phyloP scores from a whole-genome alignment of 805 yeast species.

The Diddensiella santjacobensis region DNA sequence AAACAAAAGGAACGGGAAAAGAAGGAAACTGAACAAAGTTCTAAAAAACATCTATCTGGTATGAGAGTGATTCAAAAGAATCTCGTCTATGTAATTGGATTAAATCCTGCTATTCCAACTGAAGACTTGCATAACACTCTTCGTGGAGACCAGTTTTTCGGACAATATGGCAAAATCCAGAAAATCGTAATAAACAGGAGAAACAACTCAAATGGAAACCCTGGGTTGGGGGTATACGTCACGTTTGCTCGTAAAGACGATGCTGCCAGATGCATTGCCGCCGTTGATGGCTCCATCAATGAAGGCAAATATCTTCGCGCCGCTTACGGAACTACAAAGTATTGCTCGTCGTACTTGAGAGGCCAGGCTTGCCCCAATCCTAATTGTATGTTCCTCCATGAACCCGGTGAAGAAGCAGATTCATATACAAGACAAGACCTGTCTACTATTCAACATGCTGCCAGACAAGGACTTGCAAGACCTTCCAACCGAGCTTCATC shows the following conservation, averaged over 20 bases:
- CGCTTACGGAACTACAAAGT: conserved; percentile 97
- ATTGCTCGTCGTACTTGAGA: conserved; percentile 91
- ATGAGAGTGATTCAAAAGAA: conserved; percentile 98
- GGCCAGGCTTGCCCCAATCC: conserved; percentile 98
- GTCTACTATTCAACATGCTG: conserved; percentile 57
- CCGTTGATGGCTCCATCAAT: conserved; percentile 85
- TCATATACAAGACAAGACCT: conserved; percentile 87
- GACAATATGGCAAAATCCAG: conserved; percentile 95
- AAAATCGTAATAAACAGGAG: conserved; percentile 85
- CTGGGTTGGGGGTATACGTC: conserved; percentile 93
- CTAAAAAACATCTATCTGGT: conserved; percentile 84
- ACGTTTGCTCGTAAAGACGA: conserved; percentile 92
- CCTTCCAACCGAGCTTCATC: conserved; percentile 8
- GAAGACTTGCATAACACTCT: conserved; percentile 81
- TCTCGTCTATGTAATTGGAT: conserved; percentile 91
- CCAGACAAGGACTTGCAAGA: conserved; percentile 27
- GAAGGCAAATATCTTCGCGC: conserved; percentile 90
- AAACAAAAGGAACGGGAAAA: conserved; percentile 83
- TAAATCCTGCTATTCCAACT: conserved; percentile 79
- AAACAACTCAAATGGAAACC: conserved; percentile 55
- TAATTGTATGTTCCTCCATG: conserved; percentile 97
- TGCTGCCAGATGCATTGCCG: conserved; percentile 88
- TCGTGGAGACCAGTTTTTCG: conserved; percentile 89
- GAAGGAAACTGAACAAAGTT: conserved; percentile 75
- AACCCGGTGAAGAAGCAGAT: conserved; percentile 99